Evolutionary conservation across 2,329 filamentous ascomycete genomes (phyloP).

Genomic region (Botrytis fabae): DNA sequence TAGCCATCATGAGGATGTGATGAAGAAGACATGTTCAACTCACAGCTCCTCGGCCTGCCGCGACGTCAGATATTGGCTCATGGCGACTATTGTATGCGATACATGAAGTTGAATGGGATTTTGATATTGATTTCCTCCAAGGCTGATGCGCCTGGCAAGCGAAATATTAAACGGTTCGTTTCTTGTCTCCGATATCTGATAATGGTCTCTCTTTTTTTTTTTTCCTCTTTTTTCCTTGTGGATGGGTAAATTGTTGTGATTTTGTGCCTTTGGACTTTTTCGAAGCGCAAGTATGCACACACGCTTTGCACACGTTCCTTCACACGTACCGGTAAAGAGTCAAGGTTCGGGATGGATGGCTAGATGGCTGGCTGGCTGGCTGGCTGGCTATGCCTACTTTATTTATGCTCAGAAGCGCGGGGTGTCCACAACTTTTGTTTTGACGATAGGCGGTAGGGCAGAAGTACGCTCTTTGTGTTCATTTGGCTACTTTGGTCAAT

Average conservation of each 20-base stretch:
- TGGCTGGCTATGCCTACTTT: background rate
- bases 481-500: background rate
- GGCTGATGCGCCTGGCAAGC: slow-evolving; percentile 32
- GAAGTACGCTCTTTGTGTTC: background rate
- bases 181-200: slow-evolving; percentile 14
- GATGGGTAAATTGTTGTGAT: slow-evolving; percentile 14
- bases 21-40: slow-evolving; percentile 43
- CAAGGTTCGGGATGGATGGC: background rate
- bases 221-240: background rate
- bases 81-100: slow-evolving; percentile 44
- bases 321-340: slow-evolving; percentile 7
- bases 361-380: background rate
- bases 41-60: slow-evolving; percentile 89
- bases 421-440: slow-evolving; percentile 20
- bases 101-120: slow-evolving; percentile 21
- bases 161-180: slow-evolving; percentile 14
- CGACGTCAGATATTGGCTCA: slow-evolving; percentile 74
- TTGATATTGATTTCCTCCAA: slow-evolving; percentile 19
- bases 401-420: slow-evolving; percentile 22
- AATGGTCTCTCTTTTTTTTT: background rate
- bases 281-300: slow-evolving; percentile 20
- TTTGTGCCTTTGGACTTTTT: slow-evolving; percentile 16
- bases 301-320: slow-evolving; percentile 18
- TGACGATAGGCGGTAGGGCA: slow-evolving; percentile 3
- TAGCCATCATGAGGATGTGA: slow-evolving; percentile 30